Base-by-base conservation (phyloP, 1,284 basidiomycete genomes). In the Microbotryum violaceum region DNA sequence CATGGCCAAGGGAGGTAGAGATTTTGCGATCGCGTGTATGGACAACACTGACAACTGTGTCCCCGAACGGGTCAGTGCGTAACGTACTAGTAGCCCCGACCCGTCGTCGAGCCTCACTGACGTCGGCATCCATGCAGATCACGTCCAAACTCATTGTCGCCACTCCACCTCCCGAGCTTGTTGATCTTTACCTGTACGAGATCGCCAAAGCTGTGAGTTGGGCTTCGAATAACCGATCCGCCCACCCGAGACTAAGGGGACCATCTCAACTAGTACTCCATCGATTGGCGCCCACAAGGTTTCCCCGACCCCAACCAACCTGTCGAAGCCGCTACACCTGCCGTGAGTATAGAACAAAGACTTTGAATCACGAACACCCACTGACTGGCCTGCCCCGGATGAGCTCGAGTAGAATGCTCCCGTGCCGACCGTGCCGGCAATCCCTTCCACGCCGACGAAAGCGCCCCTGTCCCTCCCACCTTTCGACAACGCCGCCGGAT, bases 1-100 rank as follows among this genome's bases (percentile, higher is more conserved):
- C 60, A 89, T 94, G 87, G 87, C 92, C 76, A 96, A 90, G 76
- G 93, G 84, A 72, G 89, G 90, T 18, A 82, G 90, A 23, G 91
- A 94, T 25, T 92, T 87, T 72, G 82, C 89, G 14, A 70, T 83
- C 27, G 83, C 81, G 23, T 85, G 87, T 2, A 88, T 91, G 82
- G 90, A 92, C 71, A 92, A 92, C 75, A 81, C 79, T 54, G 83
- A 87, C 70, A 78, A 77, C n/a, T 85, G 85, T 75, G 90, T 94
- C 56, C 86, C 82, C 71, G 84, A 87, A 60, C 84, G 85, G 69
- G 87, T 88, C 78, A 71, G 84, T 58, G 42, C 16, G 21, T 3
- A 25, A 27, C n/a, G 70, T 16, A 58, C 67, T n/a, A n/a, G n/a
- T n/a, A 33, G 52, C 60, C 52, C 45, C 14, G 20, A 46, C 29